Conservation (phyloP, 257 asterid genomes). For the Cruciata laevipes region DNA sequence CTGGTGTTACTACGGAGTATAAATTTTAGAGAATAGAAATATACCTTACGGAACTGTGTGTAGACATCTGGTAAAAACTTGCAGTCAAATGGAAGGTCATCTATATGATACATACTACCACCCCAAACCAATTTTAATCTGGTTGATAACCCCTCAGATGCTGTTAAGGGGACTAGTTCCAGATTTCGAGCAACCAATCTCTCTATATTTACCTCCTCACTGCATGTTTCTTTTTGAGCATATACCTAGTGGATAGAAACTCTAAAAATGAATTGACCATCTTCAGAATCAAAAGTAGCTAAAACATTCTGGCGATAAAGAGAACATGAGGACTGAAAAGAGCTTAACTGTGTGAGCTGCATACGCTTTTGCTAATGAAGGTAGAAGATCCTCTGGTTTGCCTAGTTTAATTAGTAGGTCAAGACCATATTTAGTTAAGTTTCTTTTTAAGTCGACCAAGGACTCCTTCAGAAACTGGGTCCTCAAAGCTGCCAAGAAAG, state of each 20-base stretch:
- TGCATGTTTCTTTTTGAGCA: constrained; percentile 96
- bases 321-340: constrained; percentile 11
- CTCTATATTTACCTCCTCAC: constrained; percentile 84
- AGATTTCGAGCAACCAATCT: constrained; percentile 47
- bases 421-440: constrained; percentile 58
- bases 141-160: constrained; percentile 26
- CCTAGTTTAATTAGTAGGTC: constrained; percentile 75
- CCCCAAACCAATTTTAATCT: constrained; percentile 77
- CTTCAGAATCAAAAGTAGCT: not conserved
- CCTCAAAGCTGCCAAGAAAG: constrained; percentile 63
- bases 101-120: constrained; percentile 73
- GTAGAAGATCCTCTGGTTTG: constrained; percentile 79
- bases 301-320: constrained; percentile 6
- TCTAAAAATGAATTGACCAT: constrained; percentile 9
- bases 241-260: constrained; percentile 46
- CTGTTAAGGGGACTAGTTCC: constrained; percentile 18
- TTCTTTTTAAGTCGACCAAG: constrained; percentile 62
- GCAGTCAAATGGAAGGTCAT: constrained; percentile 71
- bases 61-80: constrained; percentile 67
- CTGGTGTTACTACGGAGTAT: too few relatives aligned
- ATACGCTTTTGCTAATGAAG: constrained; percentile 59
- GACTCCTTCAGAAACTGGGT: constrained; percentile 71
- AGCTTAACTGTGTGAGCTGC: constrained; percentile 77
- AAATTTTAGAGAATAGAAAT: constrained; percentile 1
- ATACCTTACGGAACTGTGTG: constrained; percentile 93